Conservation (phyloP, 495 filamentous ascomycete species). For the Pyronema omphalodes region DNA sequence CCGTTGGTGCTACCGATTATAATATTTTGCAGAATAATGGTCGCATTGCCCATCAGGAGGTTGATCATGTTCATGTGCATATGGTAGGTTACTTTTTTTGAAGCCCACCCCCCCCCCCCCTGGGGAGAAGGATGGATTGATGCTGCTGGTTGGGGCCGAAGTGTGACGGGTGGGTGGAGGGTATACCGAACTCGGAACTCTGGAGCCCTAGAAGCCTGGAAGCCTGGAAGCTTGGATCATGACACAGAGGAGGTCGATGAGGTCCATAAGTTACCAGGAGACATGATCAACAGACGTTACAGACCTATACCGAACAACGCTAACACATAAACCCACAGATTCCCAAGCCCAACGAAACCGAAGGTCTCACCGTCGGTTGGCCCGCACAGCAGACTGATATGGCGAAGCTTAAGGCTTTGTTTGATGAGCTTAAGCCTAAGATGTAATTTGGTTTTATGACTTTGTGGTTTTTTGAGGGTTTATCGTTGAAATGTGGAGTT, state of each 20-base stretch:
- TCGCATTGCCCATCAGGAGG: conserved; percentile 75
- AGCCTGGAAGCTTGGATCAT: no score
- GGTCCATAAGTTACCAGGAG: no score
- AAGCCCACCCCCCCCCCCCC: neutral
- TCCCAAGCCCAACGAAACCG: conserved; percentile 73
- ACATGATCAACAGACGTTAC: no score
- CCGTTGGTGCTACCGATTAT: conserved; percentile 58
- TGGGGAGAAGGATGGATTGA: neutral
- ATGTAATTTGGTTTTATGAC: conserved; percentile 36
- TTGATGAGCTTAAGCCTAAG: conserved; percentile 71
- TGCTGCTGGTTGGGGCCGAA: neutral
- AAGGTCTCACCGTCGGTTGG: conserved; percentile 72
- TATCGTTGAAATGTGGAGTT: no score
- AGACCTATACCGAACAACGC: no score
- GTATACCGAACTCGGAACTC: neutral
- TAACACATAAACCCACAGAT: conserved; percentile 39
- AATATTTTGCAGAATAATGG: conserved; percentile 98
- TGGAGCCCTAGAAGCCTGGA: no score
- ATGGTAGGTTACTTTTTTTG: conserved; percentile 41
- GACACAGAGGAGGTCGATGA: neutral
- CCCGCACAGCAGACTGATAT: conserved; percentile 59
- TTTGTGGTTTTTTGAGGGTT: no score
- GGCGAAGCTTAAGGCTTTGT: conserved; percentile 61
- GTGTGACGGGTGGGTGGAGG: neutral
- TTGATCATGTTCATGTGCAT: conserved; percentile 93